Conservation (phyloP, 1,139 yeast genomes). For the Yamadazyma oceani region DNA sequence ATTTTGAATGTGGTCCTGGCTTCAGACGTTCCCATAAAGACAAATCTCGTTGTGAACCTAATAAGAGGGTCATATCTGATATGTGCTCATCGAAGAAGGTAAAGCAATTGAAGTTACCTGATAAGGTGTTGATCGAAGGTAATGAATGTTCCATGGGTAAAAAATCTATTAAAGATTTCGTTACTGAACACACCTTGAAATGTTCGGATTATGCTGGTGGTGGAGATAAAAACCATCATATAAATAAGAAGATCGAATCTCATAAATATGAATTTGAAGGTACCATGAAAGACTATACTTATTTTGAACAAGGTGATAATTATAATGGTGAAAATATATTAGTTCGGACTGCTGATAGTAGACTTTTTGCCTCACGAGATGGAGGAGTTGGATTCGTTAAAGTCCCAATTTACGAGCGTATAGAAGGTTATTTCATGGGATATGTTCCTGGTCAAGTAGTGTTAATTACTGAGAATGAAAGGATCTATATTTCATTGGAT, state of each 20-base stretch:
- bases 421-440: conserved; percentile 60
- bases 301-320: conserved; percentile 46
- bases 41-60: conserved; percentile 53
- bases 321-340: conserved; percentile 70
- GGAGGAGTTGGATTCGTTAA: conserved; percentile 67
- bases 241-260: conserved; percentile 22
- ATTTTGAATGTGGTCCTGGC: conserved; percentile 73
- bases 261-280: conserved; percentile 39
- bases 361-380: conserved; percentile 67
- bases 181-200: conserved; percentile 24
- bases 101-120: conserved; percentile 28
- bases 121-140: conserved; percentile 48
- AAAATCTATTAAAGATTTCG: conserved; percentile 26
- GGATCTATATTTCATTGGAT: conserved; percentile 59
- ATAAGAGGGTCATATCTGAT: conserved; percentile 28
- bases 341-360: conserved; percentile 51
- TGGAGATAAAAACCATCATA: conserved; percentile 27
- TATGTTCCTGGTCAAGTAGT: conserved; percentile 64
- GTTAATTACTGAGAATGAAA: conserved; percentile 51
- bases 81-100: conserved; percentile 25
- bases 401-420: conserved; percentile 47
- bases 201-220: conserved; percentile 35
- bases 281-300: conserved; percentile 52
- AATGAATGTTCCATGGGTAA: conserved; percentile 45
- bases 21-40: conserved; percentile 41